Conservation (phyloP, 1,139 yeast species). For the Debaryomycetaceae sp. region DNA sequence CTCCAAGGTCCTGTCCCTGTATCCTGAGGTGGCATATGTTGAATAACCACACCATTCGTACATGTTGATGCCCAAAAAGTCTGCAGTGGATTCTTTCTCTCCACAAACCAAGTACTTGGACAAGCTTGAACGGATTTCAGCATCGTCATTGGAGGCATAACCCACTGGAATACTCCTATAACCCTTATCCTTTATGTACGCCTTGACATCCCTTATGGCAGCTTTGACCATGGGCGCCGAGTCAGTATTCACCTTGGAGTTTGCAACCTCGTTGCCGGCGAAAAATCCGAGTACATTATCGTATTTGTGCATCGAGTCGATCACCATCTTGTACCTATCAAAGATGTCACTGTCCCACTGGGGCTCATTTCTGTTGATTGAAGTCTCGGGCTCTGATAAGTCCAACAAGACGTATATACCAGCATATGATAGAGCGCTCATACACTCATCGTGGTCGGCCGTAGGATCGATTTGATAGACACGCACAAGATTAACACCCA, state of each 20-base stretch:
- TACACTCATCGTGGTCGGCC: slow-evolving; percentile 51
- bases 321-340: slow-evolving; percentile 43
- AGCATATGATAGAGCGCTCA: slow-evolving; percentile 48
- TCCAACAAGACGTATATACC: slow-evolving; percentile 57
- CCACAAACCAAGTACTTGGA: slow-evolving; percentile 53
- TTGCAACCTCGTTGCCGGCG: slow-evolving; percentile 63
- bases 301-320: slow-evolving; percentile 48
- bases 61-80: slow-evolving; percentile 57
- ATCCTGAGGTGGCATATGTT: slow-evolving; percentile 53
- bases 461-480: slow-evolving; percentile 54
- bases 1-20: slow-evolving; percentile 50
- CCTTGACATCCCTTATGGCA: slow-evolving; percentile 54
- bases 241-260: slow-evolving; percentile 42
- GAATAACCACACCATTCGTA: slow-evolving; percentile 71
- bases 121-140: slow-evolving; percentile 42
- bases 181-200: slow-evolving; percentile 37
- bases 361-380: slow-evolving; percentile 49
- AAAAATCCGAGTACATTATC: slow-evolving; percentile 53
- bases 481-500: slow-evolving; percentile 52
- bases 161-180: slow-evolving; percentile 59
- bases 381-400: slow-evolving; percentile 49
- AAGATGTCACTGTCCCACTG: slow-evolving; percentile 40
- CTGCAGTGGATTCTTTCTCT: slow-evolving; percentile 20
- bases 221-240: slow-evolving; percentile 64
- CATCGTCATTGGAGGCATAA: slow-evolving; percentile 59